Evolutionary conservation across 2,329 filamentous ascomycete genomes (phyloP).

Genomic region (Cercospora nicotianae): DNA sequence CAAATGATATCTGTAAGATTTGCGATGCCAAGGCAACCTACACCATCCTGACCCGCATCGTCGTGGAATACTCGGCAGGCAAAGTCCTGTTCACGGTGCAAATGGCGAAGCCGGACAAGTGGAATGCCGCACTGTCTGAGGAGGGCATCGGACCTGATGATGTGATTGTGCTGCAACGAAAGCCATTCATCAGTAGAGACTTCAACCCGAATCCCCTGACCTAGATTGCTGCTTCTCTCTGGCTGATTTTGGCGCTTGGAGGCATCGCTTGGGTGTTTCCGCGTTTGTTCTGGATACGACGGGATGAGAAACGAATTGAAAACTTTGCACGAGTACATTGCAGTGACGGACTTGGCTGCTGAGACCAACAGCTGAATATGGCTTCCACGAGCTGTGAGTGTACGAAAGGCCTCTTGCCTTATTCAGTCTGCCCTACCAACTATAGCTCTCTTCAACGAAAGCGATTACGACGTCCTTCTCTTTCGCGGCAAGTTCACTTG

Average conservation of each 20-base stretch:
- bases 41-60: background rate
- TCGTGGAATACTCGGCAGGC: background rate
- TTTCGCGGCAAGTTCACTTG: conserved; percentile 31
- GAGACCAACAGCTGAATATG: background rate
- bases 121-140: no score
- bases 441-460: conserved; percentile 28
- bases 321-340: no score
- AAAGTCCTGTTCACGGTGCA: background rate
- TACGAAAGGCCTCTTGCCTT: background rate
- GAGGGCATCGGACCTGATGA: background rate
- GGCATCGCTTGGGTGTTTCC: no score
- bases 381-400: background rate
- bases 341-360: background rate
- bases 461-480: conserved; percentile 21
- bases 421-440: conserved; percentile 18
- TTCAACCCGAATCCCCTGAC: conserved; percentile 10
- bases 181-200: background rate
- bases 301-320: no score
- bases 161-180: background rate
- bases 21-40: background rate
- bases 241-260: background rate
- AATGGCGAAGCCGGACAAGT: conserved; percentile 1
- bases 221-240: background rate
- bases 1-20: background rate
- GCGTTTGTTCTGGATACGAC: no score